Percentiles rank a stretch among this genome's conserved stretches.
These are phyloP conservation scores for Chondrostereum purpureum DNA, from an alignment of 1,284 basidiomycete genomes.

Conservation along the genomic window DNA sequence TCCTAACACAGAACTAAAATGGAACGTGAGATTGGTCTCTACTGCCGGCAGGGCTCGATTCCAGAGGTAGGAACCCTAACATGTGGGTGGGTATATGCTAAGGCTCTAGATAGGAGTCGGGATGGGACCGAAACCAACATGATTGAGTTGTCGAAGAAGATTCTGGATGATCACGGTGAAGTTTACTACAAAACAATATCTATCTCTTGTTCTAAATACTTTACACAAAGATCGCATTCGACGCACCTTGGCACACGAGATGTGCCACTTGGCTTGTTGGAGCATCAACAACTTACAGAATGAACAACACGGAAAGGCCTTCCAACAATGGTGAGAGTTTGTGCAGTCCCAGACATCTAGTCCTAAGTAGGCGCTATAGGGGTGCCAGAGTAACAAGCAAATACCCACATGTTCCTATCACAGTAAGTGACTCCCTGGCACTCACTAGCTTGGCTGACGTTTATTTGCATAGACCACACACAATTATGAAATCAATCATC, in stretches of 20 bases:
- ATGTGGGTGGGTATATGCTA: too few relatives aligned
- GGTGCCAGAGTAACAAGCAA: slow-evolving; percentile 54
- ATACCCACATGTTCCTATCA: slow-evolving; percentile 61
- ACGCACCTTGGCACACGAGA: slow-evolving; percentile 79
- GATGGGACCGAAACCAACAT: slow-evolving; percentile 45
- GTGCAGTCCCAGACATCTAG: background rate
- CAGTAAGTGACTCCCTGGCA: slow-evolving; percentile 36
- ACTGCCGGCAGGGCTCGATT: slow-evolving; percentile 77
- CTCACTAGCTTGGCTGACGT: background rate
- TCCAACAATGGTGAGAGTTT: slow-evolving; percentile 57
- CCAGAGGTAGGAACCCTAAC: slow-evolving; percentile 46
- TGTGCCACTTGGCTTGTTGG: slow-evolving; percentile 86
- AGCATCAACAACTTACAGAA: slow-evolving; percentile 60
- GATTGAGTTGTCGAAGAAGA: slow-evolving; percentile 74
- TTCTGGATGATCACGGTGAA: slow-evolving; percentile 68
- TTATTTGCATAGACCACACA: slow-evolving; percentile 53
- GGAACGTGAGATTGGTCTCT: slow-evolving; percentile 67
- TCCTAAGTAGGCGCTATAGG: slow-evolving; percentile 32
- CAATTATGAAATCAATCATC: slow-evolving; percentile 71
- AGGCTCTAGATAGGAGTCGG: slow-evolving; percentile 30
- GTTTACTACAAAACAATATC: too few relatives aligned
- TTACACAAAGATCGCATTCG: slow-evolving; percentile 69
- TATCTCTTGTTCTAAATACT: too few relatives aligned
- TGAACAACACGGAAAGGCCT: slow-evolving; percentile 64
- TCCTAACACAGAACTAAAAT: slow-evolving; percentile 52